These are phyloP conservation scores for Akebia trifoliata DNA, from an alignment of 164 flowering plant species.

Conservation along the genomic window DNA sequence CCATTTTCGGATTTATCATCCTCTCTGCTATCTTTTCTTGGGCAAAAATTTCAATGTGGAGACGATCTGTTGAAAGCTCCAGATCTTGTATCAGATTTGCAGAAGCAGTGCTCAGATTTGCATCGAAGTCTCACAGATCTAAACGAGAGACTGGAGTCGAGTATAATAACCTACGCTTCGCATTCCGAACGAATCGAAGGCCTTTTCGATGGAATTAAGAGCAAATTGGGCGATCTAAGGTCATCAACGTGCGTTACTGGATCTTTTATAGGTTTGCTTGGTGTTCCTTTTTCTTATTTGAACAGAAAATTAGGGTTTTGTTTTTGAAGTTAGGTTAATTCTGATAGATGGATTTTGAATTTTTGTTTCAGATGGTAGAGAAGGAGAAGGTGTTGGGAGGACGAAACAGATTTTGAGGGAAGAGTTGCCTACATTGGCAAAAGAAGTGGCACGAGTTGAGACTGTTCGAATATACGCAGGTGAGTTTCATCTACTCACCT, in stretches of 20 bases:
- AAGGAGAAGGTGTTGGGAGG: constrained; percentile 25
- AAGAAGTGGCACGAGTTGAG: constrained; percentile 93
- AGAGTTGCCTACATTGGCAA: constrained; percentile 80
- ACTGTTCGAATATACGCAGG: constrained; percentile 86
- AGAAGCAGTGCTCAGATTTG: constrained; percentile 36
- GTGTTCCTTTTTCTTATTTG: not conserved
- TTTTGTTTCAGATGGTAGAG: constrained; percentile 34
- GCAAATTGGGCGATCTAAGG: constrained; percentile 39
- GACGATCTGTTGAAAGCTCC: constrained; percentile 34
- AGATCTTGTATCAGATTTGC: constrained; percentile 38
- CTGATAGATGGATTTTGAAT: not conserved
- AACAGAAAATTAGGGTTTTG: not conserved
- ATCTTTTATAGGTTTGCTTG: constrained; percentile 24
- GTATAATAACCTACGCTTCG: constrained; percentile 37
- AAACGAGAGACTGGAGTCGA: constrained; percentile 28
- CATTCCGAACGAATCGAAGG: constrained; percentile 33
- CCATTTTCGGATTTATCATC: constrained; percentile 36
- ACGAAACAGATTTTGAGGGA: constrained; percentile 46
- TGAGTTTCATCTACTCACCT: constrained; percentile 17
- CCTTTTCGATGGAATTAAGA: constrained; percentile 24
- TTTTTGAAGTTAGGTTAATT: not conserved
- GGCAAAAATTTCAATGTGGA: constrained; percentile 21
- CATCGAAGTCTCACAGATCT: constrained; percentile 35
- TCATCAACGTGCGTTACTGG: constrained; percentile 31
- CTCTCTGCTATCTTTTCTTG: constrained; percentile 37